phyloP scores from a whole-genome alignment of 352 stramenopile genomes.

The Achlya hypogyna region DNA sequence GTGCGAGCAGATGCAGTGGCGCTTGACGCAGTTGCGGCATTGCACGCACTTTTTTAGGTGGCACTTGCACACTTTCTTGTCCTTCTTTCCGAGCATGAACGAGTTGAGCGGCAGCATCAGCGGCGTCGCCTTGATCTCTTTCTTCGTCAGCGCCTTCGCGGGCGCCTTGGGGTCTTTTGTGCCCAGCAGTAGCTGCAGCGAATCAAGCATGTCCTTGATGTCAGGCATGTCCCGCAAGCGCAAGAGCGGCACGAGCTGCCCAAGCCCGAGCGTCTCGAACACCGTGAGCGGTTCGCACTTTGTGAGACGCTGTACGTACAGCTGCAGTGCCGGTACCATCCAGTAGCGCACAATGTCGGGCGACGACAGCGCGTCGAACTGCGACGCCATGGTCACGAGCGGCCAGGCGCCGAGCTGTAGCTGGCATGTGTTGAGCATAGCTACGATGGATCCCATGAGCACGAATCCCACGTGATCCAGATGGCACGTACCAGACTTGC shows the following conservation, averaged over 20 bases:
- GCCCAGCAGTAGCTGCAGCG: constrained; percentile 44
- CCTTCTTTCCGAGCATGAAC: constrained; percentile 7
- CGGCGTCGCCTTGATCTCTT: constrained; percentile 3
- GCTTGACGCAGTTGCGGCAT: constrained; percentile 24
- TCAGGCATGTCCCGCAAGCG: constrained; percentile 51
- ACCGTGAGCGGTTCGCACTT: constrained; percentile 34
- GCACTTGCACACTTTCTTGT: constrained; percentile 23
- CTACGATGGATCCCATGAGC: too few relatives aligned
- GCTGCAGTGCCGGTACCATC: constrained; percentile 46
- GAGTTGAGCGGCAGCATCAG: not conserved
- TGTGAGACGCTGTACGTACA: constrained; percentile 49
- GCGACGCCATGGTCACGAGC: constrained; percentile 10
- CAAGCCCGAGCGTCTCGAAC: constrained; percentile 41
- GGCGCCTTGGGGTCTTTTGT: not conserved
- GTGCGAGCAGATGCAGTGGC: constrained; percentile 21
- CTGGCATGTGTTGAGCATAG: not conserved
- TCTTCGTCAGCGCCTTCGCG: not conserved
- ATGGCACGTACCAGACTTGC: not conserved
- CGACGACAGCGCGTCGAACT: constrained; percentile 12
- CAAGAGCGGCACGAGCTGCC: constrained; percentile 36
- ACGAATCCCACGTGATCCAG: too few relatives aligned
- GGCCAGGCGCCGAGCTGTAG: constrained; percentile 7
- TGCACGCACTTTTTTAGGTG: constrained; percentile 24
- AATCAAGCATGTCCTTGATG: constrained; percentile 41
- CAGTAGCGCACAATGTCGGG: constrained; percentile 14